phyloP scores from a whole-genome alignment of 75 land plant species.

The Pinus taeda region DNA sequence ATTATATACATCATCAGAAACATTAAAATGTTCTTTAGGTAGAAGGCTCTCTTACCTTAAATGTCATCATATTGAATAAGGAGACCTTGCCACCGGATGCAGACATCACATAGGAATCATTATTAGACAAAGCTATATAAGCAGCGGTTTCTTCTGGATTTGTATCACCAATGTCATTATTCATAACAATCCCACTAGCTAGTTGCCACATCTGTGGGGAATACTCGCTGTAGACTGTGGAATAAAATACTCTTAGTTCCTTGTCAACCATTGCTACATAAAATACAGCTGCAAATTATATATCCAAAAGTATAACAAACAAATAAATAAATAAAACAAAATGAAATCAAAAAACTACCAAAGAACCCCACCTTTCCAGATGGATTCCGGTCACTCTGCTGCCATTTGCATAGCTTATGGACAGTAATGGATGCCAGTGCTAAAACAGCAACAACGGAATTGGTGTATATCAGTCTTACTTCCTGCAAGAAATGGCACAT shows the following conservation, averaged over 20 bases:
- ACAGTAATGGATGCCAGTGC: slow-evolving; percentile 60
- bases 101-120: too few relatives aligned
- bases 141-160: slow-evolving; percentile 59
- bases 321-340: too few relatives aligned
- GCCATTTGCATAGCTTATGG: slow-evolving; percentile 81
- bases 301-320: too few relatives aligned
- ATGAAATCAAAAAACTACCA: too few relatives aligned
- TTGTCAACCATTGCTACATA: background rate
- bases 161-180: slow-evolving; percentile 20
- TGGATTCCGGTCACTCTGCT: slow-evolving; percentile 44
- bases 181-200: slow-evolving; percentile 14
- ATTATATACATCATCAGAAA: too few relatives aligned
- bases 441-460: slow-evolving; percentile 61
- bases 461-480: slow-evolving; percentile 60
- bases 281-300: too few relatives aligned
- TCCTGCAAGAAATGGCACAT: slow-evolving; percentile 14
- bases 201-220: slow-evolving; percentile 75
- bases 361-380: slow-evolving; percentile 29
- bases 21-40: too few relatives aligned
- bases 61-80: too few relatives aligned
- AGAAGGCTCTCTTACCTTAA: too few relatives aligned
- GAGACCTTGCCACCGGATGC: too few relatives aligned
- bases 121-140: too few relatives aligned
- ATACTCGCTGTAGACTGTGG: slow-evolving; percentile 54
- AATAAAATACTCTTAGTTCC: slow-evolving; percentile 4